Evolutionary conservation across 192 early-diverging fungal species (phyloP).

Genomic region (Rhizophagus sp.): DNA sequence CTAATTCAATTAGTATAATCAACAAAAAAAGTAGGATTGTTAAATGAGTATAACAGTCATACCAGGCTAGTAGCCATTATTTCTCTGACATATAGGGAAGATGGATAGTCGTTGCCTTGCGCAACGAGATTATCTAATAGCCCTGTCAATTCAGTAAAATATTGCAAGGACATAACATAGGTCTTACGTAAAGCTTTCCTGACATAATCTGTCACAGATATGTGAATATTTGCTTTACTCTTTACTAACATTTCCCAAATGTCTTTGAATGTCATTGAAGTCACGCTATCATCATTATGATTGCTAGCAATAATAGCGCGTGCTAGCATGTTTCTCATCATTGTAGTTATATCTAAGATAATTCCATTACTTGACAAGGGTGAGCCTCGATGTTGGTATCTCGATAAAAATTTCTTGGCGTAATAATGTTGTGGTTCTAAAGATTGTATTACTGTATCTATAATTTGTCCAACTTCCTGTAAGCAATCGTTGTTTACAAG

Average conservation of each 20-base stretch:
- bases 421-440: slow-evolving; percentile 41
- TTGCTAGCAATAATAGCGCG: slow-evolving; percentile 40
- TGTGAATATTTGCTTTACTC: slow-evolving; percentile 23
- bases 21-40: neutral
- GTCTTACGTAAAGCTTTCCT: slow-evolving; percentile 45
- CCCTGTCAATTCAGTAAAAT: slow-evolving; percentile 54
- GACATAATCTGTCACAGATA: slow-evolving; percentile 34
- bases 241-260: slow-evolving; percentile 44
- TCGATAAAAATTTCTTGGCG: slow-evolving; percentile 47
- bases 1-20: neutral
- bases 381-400: slow-evolving; percentile 45
- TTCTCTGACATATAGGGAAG: slow-evolving; percentile 52
- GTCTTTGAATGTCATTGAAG: slow-evolving; percentile 36
- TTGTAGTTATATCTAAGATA: slow-evolving; percentile 48
- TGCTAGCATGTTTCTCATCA: slow-evolving; percentile 56
- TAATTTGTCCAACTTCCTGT: slow-evolving; percentile 45
- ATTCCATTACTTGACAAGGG: slow-evolving; percentile 58
- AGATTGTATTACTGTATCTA: slow-evolving; percentile 39
- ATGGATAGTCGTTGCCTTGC: slow-evolving; percentile 47
- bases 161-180: slow-evolving; percentile 57
- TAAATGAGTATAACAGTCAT: slow-evolving; percentile 7
- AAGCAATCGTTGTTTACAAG: slow-evolving; percentile 51
- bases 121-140: slow-evolving; percentile 45
- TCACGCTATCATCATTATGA: slow-evolving; percentile 16
- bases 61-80: slow-evolving; percentile 63